Base-by-base conservation (phyloP, 306 rosid genomes). In the Dryas octopetala region DNA sequence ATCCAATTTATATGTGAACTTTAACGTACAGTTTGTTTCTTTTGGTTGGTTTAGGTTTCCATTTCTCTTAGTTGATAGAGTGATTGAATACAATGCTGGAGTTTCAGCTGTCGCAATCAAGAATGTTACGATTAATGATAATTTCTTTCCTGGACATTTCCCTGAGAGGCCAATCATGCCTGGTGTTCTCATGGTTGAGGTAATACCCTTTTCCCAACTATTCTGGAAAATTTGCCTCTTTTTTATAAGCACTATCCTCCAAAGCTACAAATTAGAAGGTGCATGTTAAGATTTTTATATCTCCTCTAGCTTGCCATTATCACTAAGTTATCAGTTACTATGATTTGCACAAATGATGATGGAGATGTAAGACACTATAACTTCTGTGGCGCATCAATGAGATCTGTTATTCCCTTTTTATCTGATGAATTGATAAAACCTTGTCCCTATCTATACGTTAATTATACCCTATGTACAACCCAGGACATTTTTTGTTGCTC, bases 121-220 rank as follows among this genome's bases (percentile, higher is more conserved):
- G 84, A 85, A 85, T 69, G 82, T 85, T 5, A 92, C 97, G 0
- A 95, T 95, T 32, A 95, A 92, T 80, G 99, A 95, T 58, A 90
- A 89, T 79, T 95, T 90, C 76, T 95, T 95, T 78, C 93, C 97
- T n/a, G 99, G 99, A 32, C 99, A 95, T 82, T 95, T 95, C 70
- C 99, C 97, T 0, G 99, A 88, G 72, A 89, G 96, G 74, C 99
- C 99, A 4, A 95, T 92, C 58, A 92, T 95, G 96, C 98, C 98
- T 55, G 97, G 98, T 68, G 98, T 93, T 86, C 96, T 93, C 64
- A 88, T 89, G 92, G 82, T 93, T 79, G 98, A 93, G 98, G 98
- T 93, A 79, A 49, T 26, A 14, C 61, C 66, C 26, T 73, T 52
- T 28, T 54, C 65, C 59, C 7, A 32, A 32, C 2, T 32, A 32